These are phyloP conservation scores for Tilletia horrida DNA, from an alignment of 1,284 basidiomycete genomes.

Conservation along the genomic window DNA sequence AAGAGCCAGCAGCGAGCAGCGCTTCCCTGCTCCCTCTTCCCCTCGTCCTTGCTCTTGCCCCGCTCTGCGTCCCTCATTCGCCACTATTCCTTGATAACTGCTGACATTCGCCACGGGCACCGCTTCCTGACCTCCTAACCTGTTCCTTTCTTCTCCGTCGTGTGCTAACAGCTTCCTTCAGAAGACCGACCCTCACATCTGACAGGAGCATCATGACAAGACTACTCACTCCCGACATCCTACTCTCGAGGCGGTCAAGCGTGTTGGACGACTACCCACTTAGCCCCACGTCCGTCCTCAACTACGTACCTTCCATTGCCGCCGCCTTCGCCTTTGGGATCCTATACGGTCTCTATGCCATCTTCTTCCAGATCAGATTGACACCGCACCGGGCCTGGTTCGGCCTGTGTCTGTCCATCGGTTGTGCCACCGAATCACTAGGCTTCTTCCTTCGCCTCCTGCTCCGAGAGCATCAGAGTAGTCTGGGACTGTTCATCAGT, in stretches of 20 bases:
- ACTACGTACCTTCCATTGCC: not conserved
- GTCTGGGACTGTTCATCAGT: slow-evolving; percentile 6
- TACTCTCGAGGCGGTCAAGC: not conserved
- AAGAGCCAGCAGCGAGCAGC: too few species aligned
- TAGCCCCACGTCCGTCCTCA: not conserved
- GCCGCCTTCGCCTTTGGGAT: slow-evolving; percentile 7
- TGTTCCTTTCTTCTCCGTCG: too few species aligned
- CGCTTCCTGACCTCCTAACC: too few species aligned
- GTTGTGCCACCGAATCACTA: not conserved
- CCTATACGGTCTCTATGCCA: not conserved
- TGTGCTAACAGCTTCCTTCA: too few species aligned
- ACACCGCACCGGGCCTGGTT: slow-evolving; percentile 6
- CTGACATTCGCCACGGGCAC: too few species aligned
- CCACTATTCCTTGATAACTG: too few species aligned
- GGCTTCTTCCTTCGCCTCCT: not conserved
- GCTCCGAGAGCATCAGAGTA: not conserved
- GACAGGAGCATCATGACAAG: too few species aligned
- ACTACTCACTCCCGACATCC: not conserved
- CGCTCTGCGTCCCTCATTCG: too few species aligned
- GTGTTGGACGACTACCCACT: slow-evolving; percentile 13
- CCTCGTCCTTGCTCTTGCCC: too few species aligned
- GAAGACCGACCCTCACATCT: too few species aligned
- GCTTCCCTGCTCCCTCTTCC: too few species aligned
- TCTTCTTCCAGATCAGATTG: slow-evolving; percentile 6
- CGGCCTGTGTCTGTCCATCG: slow-evolving; percentile 8